These are phyloP conservation scores for Kazachstania bromeliacearum DNA, from an alignment of 805 yeast genomes.

Conservation along the genomic window DNA sequence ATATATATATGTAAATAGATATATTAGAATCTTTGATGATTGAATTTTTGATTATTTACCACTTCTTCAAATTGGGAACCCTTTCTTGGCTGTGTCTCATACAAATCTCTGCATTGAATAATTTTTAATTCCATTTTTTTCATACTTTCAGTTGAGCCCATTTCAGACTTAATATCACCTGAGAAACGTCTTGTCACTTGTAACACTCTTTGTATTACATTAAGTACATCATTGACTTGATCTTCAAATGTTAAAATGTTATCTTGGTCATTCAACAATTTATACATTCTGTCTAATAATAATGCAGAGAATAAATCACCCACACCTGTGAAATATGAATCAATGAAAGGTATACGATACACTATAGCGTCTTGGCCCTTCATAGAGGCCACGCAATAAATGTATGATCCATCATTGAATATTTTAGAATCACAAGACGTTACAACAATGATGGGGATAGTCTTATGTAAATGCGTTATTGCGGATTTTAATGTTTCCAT, in stretches of 20 bases:
- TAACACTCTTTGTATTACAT: constrained; percentile 26
- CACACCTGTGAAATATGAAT: constrained; percentile 87
- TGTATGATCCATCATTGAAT: constrained; percentile 20
- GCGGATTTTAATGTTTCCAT: constrained; percentile 37
- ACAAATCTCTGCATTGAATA: constrained; percentile 45
- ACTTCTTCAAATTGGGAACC: not conserved
- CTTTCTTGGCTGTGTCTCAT: constrained; percentile 6
- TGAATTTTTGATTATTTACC: constrained; percentile 7
- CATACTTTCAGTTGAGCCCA: constrained; percentile 48
- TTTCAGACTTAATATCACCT: constrained; percentile 34
- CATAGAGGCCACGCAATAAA: constrained; percentile 41
- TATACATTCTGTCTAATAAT: constrained; percentile 50
- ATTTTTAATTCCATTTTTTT: constrained; percentile 64
- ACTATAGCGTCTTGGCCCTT: constrained; percentile 17
- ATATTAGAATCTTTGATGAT: not conserved
- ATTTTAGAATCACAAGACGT: constrained; percentile 20
- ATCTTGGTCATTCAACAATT: constrained; percentile 9
- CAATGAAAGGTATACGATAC: constrained; percentile 46
- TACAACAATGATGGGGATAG: constrained; percentile 18
- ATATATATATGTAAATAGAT: no score
- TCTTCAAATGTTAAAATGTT: constrained; percentile 9
- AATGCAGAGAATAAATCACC: constrained; percentile 87
- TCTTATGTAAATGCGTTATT: constrained; percentile 37
- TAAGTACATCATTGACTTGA: constrained; percentile 26
- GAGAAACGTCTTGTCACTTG: constrained; percentile 17